Evolutionary conservation across 73 alveolate genomes (phyloP), one percentile per base, ranked within the genome.

Genomic region (Paramecium sexaurelia): DNA sequence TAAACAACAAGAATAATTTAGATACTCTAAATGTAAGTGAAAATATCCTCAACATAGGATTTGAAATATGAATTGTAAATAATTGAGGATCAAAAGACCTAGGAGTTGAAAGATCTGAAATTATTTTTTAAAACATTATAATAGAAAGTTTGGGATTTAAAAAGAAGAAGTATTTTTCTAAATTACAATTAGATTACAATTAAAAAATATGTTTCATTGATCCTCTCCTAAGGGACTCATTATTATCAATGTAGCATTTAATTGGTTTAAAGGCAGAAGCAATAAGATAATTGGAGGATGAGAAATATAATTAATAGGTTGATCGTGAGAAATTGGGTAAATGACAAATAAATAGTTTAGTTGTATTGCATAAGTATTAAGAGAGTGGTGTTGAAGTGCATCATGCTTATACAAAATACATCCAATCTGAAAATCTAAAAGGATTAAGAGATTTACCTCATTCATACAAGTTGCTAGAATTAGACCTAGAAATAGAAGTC

Each of bases 361-460:
- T 78, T 45, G 90, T 78, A 29, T 45, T 78, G 43, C 90, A 78
- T 26, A 78, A 78, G 55, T 78, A 78, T 43, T 19, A 78, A 45
- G 90, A 78, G 29, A 78, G 90, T 78, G 90, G 90, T 40, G 90
- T 78, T 37, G 90, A 78, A 24, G 90, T 78, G 66, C 90, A 78
- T 78, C 90, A 78, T 19, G 90, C 90, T 41, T 78, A 78, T 22
- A 39, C 75, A 2, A 78, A 78, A 78, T 78, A 78, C 71, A 78
- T 78, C 68, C 90, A 78, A 43, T 41, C 75, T 33, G 90, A 78
- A 43, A 78, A 78, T 78, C 55, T 78, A 33, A 78, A 78, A 36
- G 73, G 90, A 15, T 43, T 78, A 22, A 37, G 90, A 39, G 90
- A 78, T 78, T 78, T 78, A 27, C 90, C 90, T 11, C 71, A 39